Conservation (phyloP, 768 basidiomycete species). For the Lentinula aciculospora region DNA sequence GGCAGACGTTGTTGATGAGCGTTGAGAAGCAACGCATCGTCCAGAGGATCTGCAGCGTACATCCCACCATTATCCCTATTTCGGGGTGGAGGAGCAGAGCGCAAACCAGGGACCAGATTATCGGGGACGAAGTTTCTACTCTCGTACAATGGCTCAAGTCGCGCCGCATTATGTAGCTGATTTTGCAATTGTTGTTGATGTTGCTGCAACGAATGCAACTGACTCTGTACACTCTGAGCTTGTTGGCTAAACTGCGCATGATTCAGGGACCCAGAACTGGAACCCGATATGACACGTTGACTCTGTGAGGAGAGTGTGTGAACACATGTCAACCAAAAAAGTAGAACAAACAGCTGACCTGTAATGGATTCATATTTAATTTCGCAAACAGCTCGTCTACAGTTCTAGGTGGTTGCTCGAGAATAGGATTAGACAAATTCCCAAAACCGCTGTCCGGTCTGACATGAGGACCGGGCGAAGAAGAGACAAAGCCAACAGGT, state of each 20-base stretch:
- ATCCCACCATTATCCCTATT: conserved; percentile 48
- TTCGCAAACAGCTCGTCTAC: conserved; percentile 82
- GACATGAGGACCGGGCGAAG: conserved; percentile 35
- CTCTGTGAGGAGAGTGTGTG: conserved; percentile 14
- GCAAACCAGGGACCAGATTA: conserved; percentile 81
- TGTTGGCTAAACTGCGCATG: conserved; percentile 28
- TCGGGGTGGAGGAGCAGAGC: conserved; percentile 58
- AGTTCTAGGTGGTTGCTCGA: conserved; percentile 45
- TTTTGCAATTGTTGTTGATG: conserved; percentile 30
- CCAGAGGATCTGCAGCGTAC: conserved; percentile 51
- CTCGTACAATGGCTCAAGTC: conserved; percentile 67
- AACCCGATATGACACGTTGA: conserved; percentile 24
- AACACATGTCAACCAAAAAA: background rate
- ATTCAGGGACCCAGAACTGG: conserved; percentile 16
- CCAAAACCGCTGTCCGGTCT: conserved; percentile 7
- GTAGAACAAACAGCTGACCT: conserved; percentile 39
- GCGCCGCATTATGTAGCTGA: conserved; percentile 28
- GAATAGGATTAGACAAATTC: background rate
- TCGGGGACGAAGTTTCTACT: conserved; percentile 77
- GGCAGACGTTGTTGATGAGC: conserved; percentile 49
- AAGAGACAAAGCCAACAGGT: conserved; percentile 32
- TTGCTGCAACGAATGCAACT: conserved; percentile 29
- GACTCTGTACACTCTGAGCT: conserved; percentile 28
- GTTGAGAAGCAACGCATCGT: conserved; percentile 59
- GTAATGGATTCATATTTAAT: conserved; percentile 63